Conservation (phyloP, 2,329 filamentous ascomycete genomes). For the Huntiella bhutanensis region DNA sequence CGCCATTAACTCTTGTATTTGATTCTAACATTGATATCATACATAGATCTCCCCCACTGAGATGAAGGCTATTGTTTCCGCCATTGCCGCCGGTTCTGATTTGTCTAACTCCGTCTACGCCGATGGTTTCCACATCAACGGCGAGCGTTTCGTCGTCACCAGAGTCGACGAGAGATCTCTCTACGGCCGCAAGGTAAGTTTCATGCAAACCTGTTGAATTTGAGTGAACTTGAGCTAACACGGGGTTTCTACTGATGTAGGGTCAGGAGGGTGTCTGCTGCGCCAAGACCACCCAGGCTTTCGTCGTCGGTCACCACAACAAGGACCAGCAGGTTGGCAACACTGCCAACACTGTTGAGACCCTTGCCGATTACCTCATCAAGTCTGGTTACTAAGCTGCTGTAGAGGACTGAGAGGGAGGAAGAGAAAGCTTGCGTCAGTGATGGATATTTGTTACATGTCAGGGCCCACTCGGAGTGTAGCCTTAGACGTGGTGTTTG, state of each 20-base stretch:
- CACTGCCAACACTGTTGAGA: slow-evolving; percentile 60
- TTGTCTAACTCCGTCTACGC: slow-evolving; percentile 45
- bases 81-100: slow-evolving; percentile 28
- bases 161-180: slow-evolving; percentile 59
- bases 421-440: not conserved
- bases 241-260: slow-evolving; percentile 17
- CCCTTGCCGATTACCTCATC: slow-evolving; percentile 74
- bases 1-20: not conserved
- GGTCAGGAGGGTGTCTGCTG: slow-evolving; percentile 66
- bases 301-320: slow-evolving; percentile 74
- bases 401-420: not conserved
- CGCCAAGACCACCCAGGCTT: slow-evolving; percentile 72
- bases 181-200: slow-evolving; percentile 69
- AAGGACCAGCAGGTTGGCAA: slow-evolving; percentile 56
- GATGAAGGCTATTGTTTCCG: slow-evolving; percentile 37
- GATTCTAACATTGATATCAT: not conserved
- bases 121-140: slow-evolving; percentile 57
- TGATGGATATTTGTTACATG: too few relatives aligned
- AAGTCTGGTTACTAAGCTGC: slow-evolving; percentile 50
- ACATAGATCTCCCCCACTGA: slow-evolving; percentile 24
- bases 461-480: too few relatives aligned
- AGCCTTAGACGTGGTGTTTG: not conserved
- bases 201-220: not conserved
- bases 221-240: not conserved
- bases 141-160: slow-evolving; percentile 61